A percentile compares a stretch with the other conserved stretches of the same genome.
phyloP scores from a whole-genome alignment of 2,329 filamentous ascomycete species.

The Pseudogymnoascus sp. region DNA sequence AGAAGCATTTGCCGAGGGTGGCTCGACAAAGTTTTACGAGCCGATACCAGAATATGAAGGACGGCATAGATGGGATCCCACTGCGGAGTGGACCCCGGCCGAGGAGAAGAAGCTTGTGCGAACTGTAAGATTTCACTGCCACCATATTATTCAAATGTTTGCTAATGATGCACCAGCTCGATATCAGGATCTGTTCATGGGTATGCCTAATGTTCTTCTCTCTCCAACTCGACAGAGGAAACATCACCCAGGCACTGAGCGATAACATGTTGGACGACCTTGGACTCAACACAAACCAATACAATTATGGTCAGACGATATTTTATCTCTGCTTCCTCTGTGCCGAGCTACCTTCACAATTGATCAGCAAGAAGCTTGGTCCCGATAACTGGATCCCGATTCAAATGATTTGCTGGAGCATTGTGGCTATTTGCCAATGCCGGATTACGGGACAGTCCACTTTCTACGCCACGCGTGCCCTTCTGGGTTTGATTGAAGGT shows the following conservation, averaged over 20 bases:
- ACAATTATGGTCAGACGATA: constrained; percentile 46
- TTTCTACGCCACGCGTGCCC: constrained; percentile 36
- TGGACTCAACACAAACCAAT: constrained; percentile 36
- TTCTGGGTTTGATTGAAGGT: constrained; percentile 25
- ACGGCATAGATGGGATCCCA: constrained; percentile 22
- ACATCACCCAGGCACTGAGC: constrained; percentile 49
- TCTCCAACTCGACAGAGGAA: constrained; percentile 52
- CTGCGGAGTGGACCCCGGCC: constrained; percentile 22
- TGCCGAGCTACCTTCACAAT: constrained; percentile 54
- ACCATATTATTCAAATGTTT: not conserved
- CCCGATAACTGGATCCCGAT: constrained; percentile 45
- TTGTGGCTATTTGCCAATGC: constrained; percentile 40
- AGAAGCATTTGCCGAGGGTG: not conserved
- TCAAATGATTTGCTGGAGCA: constrained; percentile 44
- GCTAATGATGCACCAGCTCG: constrained; percentile 3
- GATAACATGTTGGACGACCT: constrained; percentile 52
- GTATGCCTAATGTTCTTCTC: constrained; percentile 55
- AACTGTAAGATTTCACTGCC: constrained; percentile 16
- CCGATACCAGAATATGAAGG: constrained; percentile 23
- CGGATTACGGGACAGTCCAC: constrained; percentile 36
- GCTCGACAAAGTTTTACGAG: constrained; percentile 19
- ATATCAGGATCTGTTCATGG: constrained; percentile 30
- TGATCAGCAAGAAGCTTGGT: constrained; percentile 49
- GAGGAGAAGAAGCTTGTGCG: constrained; percentile 24
- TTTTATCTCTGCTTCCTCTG: constrained; percentile 46